Percentiles rank a stretch among this genome's conserved stretches.
Conservation (phyloP, 257 asterid species). For the Nicotiana knightiana region DNA sequence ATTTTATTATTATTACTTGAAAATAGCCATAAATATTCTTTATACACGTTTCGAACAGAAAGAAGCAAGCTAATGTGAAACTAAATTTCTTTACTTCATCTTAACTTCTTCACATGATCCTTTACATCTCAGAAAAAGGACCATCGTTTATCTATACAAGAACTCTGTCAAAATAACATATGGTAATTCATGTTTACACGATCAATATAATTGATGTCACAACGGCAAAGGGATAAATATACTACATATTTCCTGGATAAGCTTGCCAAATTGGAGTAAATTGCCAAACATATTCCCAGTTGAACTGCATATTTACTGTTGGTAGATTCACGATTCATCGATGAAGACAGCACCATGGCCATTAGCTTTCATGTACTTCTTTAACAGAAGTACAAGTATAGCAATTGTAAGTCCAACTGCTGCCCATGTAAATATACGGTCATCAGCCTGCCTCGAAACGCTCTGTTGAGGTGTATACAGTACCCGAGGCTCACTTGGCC, state of each 20-base stretch:
- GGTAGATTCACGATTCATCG: constrained; percentile 42
- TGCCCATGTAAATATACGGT: constrained; percentile 78
- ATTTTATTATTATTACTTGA: too few species aligned
- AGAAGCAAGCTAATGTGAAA: not conserved
- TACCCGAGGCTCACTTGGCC: constrained; percentile 29
- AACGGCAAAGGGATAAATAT: not conserved
- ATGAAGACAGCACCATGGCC: constrained; percentile 68
- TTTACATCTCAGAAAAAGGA: not conserved
- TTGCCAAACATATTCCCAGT: not conserved
- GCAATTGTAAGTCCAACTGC: constrained; percentile 80
- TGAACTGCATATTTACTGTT: not conserved
- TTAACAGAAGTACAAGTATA: constrained; percentile 66
- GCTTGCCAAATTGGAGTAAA: not conserved
- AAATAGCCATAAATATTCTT: too few species aligned
- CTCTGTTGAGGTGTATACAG: constrained; percentile 31
- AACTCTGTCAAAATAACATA: not conserved
- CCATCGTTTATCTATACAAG: not conserved
- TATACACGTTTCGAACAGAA: too few species aligned
- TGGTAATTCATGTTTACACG: constrained; percentile 3
- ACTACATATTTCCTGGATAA: not conserved
- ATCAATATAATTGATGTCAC: not conserved
- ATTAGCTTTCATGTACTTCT: constrained; percentile 79
- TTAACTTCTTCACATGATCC: not conserved
- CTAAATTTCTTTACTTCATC: constrained; percentile 7
- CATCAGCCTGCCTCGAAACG: constrained; percentile 52